These are phyloP conservation scores for Boletus mariae DNA, from an alignment of 1,284 basidiomycete genomes.

Conservation along the genomic window DNA sequence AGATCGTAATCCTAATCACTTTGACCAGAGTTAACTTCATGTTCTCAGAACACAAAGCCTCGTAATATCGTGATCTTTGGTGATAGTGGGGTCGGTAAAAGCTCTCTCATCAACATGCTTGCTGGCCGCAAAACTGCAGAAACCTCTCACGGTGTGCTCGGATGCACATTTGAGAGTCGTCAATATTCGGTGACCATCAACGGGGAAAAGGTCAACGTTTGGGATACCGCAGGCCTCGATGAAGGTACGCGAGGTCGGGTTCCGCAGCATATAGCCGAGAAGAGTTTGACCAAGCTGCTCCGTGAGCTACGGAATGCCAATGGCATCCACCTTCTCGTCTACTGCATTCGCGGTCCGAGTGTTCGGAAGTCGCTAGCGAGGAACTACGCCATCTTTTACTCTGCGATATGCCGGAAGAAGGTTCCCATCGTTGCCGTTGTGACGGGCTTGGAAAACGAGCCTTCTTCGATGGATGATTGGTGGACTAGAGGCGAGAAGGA, in stretches of 20 bases:
- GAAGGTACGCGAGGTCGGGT: slow-evolving; percentile 27
- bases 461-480: slow-evolving; percentile 33
- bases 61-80: slow-evolving; percentile 31
- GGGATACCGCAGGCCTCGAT: slow-evolving; percentile 32
- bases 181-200: slow-evolving; percentile 16
- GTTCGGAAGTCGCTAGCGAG: slow-evolving; percentile 24
- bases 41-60: slow-evolving; percentile 1
- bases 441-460: slow-evolving; percentile 33
- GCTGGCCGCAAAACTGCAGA: slow-evolving; percentile 22
- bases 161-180: slow-evolving; percentile 30
- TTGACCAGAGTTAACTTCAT: neutral
- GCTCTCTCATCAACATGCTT: slow-evolving; percentile 32
- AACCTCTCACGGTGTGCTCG: slow-evolving; percentile 27
- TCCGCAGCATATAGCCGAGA: slow-evolving; percentile 24
- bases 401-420: slow-evolving; percentile 28
- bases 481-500: slow-evolving; percentile 30
- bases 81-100: slow-evolving; percentile 34
- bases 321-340: slow-evolving; percentile 34
- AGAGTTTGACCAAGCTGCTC: slow-evolving; percentile 22
- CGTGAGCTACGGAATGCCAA: slow-evolving; percentile 23
- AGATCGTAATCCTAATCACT: neutral
- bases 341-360: slow-evolving; percentile 31
- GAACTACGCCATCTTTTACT: slow-evolving; percentile 33
- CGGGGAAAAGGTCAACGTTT: slow-evolving; percentile 23
- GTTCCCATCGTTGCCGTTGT: slow-evolving; percentile 33